A percentile compares a stretch with the other conserved stretches of the same genome.
phyloP scores from a whole-genome alignment of 805 yeast genomes.

The Wickerhamiella kazuoi region DNA sequence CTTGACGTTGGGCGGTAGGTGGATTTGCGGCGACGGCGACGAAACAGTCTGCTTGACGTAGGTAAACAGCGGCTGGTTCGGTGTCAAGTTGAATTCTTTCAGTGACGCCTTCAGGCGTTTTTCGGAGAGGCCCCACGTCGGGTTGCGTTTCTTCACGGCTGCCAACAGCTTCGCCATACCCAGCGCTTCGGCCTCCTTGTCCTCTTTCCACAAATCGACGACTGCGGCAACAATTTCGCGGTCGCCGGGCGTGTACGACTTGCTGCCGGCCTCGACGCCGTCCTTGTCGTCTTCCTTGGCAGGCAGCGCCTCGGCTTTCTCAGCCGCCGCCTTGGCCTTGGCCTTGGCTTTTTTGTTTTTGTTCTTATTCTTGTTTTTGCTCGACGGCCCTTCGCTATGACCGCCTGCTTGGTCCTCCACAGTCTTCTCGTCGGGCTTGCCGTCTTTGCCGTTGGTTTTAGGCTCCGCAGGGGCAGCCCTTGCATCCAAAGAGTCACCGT shows the following conservation, averaged over 20 bases:
- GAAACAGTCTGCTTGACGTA: conserved; percentile 40
- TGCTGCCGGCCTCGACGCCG: background rate
- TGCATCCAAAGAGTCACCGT: too few relatives aligned
- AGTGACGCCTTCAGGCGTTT: conserved; percentile 37
- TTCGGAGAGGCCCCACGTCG: conserved; percentile 47
- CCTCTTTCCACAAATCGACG: conserved; percentile 49
- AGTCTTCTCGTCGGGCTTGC: too few relatives aligned
- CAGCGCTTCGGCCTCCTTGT: conserved; percentile 41
- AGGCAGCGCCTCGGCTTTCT: too few relatives aligned
- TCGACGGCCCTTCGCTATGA: too few relatives aligned
- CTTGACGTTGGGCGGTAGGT: conserved; percentile 25
- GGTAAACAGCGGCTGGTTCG: conserved; percentile 28
- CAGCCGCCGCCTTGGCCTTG: too few relatives aligned
- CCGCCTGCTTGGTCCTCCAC: too few relatives aligned
- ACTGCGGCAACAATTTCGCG: conserved; percentile 43
- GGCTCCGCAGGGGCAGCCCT: too few relatives aligned
- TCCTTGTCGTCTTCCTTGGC: background rate
- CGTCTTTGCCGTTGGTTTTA: too few relatives aligned
- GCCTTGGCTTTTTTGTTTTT: too few relatives aligned
- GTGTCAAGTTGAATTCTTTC: conserved; percentile 36
- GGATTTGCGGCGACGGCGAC: conserved; percentile 28
- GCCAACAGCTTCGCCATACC: conserved; percentile 38
- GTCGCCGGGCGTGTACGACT: conserved; percentile 31
- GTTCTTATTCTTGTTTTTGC: too few relatives aligned
- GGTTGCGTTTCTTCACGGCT: conserved; percentile 32